phyloP scores from a whole-genome alignment of 179 eudicot species.

The Monotropa hypopitys region DNA sequence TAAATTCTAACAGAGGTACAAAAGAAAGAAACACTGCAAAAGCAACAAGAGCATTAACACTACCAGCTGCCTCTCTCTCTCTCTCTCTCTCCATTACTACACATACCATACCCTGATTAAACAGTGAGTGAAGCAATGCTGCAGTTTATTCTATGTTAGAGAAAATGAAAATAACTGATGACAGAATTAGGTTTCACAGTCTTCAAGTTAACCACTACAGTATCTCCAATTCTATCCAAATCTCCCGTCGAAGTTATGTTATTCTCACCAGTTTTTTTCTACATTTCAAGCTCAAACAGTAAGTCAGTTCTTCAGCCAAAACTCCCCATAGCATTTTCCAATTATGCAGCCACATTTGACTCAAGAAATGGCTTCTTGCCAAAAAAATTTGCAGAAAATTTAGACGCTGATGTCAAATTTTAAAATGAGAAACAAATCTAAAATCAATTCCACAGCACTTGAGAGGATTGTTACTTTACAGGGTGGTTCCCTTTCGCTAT shows the following conservation, averaged over 20 bases:
- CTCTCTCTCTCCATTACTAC: not conserved
- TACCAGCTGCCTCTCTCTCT: not conserved
- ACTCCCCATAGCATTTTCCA: not conserved
- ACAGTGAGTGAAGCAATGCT: slow-evolving; percentile 15
- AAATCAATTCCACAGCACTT: no score
- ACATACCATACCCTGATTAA: slow-evolving; percentile 10
- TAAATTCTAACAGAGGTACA: slow-evolving; percentile 15
- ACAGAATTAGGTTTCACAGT: slow-evolving; percentile 7
- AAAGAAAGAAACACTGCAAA: not conserved
- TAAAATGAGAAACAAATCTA: no score
- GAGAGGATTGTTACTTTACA: no score
- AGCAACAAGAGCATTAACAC: slow-evolving; percentile 1
- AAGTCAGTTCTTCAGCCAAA: not conserved
- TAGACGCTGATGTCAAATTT: no score
- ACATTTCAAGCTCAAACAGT: not conserved
- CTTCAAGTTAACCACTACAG: not conserved
- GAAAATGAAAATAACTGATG: slow-evolving; percentile 6
- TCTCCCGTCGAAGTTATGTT: not conserved
- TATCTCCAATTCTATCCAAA: not conserved
- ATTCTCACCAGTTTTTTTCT: not conserved
- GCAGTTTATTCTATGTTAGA: slow-evolving; percentile 25
- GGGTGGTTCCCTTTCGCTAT: no score
- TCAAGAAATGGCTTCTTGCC: no score
- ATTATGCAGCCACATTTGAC: not conserved
- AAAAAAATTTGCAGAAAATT: no score